Percentiles rank a stretch among this genome's conserved stretches.
phyloP scores from a whole-genome alignment of 345 rosid species.

The Sonneratia alba region DNA sequence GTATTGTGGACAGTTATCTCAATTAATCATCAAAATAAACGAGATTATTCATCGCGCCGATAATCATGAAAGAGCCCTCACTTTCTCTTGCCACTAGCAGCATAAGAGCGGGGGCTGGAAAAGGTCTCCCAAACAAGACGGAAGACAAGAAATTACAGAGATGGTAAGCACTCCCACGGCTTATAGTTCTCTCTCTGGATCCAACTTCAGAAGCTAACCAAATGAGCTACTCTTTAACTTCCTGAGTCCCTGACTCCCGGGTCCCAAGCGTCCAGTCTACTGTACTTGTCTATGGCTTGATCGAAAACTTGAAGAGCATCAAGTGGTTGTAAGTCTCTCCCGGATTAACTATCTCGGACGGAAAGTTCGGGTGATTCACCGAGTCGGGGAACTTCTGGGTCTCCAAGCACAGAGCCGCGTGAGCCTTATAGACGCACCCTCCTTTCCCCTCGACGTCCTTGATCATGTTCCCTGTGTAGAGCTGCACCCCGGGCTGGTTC shows the following conservation, averaged over 20 bases:
- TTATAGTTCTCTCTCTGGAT: not conserved
- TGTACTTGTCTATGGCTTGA: not conserved
- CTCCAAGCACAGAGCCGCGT: constrained; percentile 70
- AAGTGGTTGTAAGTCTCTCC: constrained; percentile 50
- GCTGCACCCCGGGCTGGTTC: constrained; percentile 70
- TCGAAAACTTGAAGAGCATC: constrained; percentile 58
- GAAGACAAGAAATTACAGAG: not conserved
- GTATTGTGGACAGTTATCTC: not conserved
- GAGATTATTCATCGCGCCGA: not conserved
- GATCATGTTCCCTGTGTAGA: constrained; percentile 55
- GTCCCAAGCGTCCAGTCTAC: not conserved
- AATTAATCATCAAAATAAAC: not conserved
- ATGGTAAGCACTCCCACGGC: not conserved
- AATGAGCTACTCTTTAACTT: not conserved
- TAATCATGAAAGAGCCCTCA: not conserved
- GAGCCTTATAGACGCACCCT: constrained; percentile 47
- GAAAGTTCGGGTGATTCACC: constrained; percentile 63
- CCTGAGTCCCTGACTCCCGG: no score
- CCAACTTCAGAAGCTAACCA: not conserved
- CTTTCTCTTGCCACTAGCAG: not conserved
- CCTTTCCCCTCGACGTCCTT: constrained; percentile 56
- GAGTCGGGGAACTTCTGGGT: constrained; percentile 83
- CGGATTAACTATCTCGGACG: constrained; percentile 52
- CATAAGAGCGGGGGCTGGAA: not conserved
- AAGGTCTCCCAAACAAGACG: not conserved